phyloP scores from a whole-genome alignment of 75 land plant genomes.

The Larix kaempferi region DNA sequence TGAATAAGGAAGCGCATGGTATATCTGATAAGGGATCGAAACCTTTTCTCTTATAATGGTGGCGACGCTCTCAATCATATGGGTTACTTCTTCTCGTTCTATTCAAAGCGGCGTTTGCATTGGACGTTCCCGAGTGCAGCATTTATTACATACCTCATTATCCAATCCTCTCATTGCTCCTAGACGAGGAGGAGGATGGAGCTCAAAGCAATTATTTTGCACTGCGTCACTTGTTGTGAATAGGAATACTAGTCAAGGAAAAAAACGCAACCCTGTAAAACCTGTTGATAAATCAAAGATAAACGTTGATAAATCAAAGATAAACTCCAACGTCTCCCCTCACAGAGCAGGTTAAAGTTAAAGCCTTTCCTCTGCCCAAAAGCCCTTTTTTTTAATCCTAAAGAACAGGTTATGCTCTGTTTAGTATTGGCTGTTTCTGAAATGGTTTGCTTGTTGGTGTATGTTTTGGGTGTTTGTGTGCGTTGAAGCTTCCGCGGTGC shows the following conservation, averaged over 20 bases:
- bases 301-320: constrained; percentile 19
- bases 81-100: too few species aligned
- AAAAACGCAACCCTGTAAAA: background rate
- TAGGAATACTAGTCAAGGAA: background rate
- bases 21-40: too few species aligned
- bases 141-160: too few species aligned
- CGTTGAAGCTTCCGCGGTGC: constrained; percentile 70
- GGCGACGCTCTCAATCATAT: too few species aligned
- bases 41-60: too few species aligned
- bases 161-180: too few species aligned
- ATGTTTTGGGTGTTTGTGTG: background rate
- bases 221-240: background rate
- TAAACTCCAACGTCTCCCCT: constrained; percentile 60
- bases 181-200: background rate
- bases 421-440: background rate
- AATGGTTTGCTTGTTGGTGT: background rate
- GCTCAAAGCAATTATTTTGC: background rate
- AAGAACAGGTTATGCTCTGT: background rate
- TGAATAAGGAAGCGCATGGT: too few species aligned
- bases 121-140: too few species aligned
- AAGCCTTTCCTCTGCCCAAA: too few species aligned
- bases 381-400: background rate
- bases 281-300: constrained; percentile 14
- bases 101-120: too few species aligned
- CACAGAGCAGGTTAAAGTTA: constrained; percentile 57